Percentiles rank a stretch among this genome's conserved stretches.
Evolutionary conservation across 1,284 basidiomycete genomes (phyloP).

Genomic region (Ganoderma lucidum): DNA sequence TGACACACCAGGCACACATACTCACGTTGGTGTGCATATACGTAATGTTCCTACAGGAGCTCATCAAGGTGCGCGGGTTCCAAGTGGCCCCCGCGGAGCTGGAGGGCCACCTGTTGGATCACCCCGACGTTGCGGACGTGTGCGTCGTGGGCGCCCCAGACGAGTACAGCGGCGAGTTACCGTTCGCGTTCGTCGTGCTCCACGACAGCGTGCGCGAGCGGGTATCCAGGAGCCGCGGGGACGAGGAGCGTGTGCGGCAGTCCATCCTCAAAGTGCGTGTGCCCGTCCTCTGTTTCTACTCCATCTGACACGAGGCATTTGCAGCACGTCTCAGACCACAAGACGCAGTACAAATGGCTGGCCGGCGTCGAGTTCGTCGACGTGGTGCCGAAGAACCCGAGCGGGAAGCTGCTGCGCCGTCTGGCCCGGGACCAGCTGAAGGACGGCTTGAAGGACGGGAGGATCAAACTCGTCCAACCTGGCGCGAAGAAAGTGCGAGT

Average conservation of each 20-base stretch:
- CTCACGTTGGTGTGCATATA: background rate
- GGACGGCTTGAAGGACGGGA: slow-evolving; percentile 29
- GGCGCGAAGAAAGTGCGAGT: slow-evolving; percentile 24
- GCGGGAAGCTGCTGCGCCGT: slow-evolving; percentile 37
- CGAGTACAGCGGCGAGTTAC: slow-evolving; percentile 82
- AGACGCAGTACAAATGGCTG: slow-evolving; percentile 38
- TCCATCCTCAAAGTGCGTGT: slow-evolving; percentile 36
- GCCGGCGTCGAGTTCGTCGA: slow-evolving; percentile 37
- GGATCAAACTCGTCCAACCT: slow-evolving; percentile 27
- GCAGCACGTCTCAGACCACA: slow-evolving; percentile 40
- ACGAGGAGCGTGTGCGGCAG: slow-evolving; percentile 41
- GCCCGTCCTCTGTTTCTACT: background rate
- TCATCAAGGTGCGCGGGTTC: slow-evolving; percentile 72
- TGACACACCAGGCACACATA: background rate
- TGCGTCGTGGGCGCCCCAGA: slow-evolving; percentile 82
- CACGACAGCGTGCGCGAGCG: slow-evolving; percentile 51
- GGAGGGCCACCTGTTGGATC: slow-evolving; percentile 70
- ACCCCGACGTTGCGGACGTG: slow-evolving; percentile 54
- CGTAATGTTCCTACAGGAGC: slow-evolving; percentile 49
- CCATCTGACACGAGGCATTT: slow-evolving; percentile 4
- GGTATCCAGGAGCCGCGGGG: slow-evolving; percentile 44
- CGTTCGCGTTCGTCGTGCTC: slow-evolving; percentile 75
- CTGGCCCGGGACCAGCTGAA: slow-evolving; percentile 33
- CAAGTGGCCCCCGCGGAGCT: slow-evolving; percentile 57
- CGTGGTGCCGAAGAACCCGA: slow-evolving; percentile 38